A percentile compares a stretch with the other conserved stretches of the same genome.
Conservation (phyloP, 2,329 filamentous ascomycete genomes). For the Neofusicoccum sp. region DNA sequence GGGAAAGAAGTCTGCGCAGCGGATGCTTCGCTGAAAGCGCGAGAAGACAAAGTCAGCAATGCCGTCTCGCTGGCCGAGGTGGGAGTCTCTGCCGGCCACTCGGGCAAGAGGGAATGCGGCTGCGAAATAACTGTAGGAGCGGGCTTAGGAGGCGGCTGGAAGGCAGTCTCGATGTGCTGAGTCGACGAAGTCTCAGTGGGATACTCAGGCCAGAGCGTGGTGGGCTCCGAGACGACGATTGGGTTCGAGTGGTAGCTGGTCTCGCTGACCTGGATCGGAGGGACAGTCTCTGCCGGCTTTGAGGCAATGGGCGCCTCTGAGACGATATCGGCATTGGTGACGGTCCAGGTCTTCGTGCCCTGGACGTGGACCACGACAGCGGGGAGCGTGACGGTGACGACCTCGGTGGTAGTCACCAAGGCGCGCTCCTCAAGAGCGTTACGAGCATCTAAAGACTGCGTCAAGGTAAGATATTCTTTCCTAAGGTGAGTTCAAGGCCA, state of each 20-base stretch:
- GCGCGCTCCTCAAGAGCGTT: slow-evolving; percentile 1
- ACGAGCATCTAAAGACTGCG: background rate
- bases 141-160: no score
- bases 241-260: background rate
- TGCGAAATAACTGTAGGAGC: background rate
- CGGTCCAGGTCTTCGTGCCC: background rate
- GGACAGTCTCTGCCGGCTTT: background rate
- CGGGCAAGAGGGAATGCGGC: background rate
- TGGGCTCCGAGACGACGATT: background rate
- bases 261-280: background rate
- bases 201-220: background rate
- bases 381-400: slow-evolving; percentile 4
- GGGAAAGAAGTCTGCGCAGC: background rate
- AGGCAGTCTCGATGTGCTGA: background rate
- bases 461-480: background rate
- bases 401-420: background rate
- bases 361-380: slow-evolving; percentile 10
- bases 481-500: background rate
- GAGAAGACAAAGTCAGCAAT: background rate
- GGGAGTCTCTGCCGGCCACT: background rate
- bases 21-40: background rate
- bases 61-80: no score
- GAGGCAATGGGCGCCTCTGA: background rate
- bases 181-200: background rate
- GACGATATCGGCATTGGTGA: background rate